Evolutionary conservation across 768 basidiomycete genomes (phyloP).

Genomic region (Lentinula raphanica): DNA sequence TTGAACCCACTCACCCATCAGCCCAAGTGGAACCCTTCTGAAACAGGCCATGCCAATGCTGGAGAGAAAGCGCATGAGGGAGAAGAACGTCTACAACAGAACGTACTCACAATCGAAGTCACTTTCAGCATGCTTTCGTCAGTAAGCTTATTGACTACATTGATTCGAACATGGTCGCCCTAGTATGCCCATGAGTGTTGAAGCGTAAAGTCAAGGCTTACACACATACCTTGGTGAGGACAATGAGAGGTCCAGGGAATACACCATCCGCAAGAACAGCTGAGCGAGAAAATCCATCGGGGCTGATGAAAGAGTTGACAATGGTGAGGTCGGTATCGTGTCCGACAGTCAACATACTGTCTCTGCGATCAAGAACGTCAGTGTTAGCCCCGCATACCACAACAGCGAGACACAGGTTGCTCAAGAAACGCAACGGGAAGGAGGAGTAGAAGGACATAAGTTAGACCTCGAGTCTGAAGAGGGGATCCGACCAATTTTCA

Average conservation of each 20-base stretch:
- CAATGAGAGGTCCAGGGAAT: conserved; percentile 24
- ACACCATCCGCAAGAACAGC: conserved; percentile 34
- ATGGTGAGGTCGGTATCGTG: conserved; percentile 23
- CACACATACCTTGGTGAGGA: conserved; percentile 21
- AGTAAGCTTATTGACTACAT: conserved; percentile 31
- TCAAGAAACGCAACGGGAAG: no score
- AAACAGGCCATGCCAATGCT: conserved; percentile 20
- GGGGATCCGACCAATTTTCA: no score
- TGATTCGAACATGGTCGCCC: conserved; percentile 28
- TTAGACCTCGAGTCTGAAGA: no score
- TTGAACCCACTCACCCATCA: conserved; percentile 17
- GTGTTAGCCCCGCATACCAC: no score
- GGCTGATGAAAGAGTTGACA: conserved; percentile 28
- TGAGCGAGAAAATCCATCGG: conserved; percentile 32
- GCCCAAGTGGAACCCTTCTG: conserved; percentile 17
- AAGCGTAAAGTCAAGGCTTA: no score
- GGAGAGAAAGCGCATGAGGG: not conserved
- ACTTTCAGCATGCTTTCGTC: conserved; percentile 33
- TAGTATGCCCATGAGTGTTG: no score
- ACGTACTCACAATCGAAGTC: conserved; percentile 31
- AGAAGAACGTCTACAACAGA: not conserved
- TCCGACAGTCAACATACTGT: no score
- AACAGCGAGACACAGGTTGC: no score
- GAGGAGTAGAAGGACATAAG: no score
- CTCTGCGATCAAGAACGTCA: no score